Evolutionary conservation across 1,139 yeast species (phyloP).

Genomic region (Lodderomyces orthopsilosis): DNA sequence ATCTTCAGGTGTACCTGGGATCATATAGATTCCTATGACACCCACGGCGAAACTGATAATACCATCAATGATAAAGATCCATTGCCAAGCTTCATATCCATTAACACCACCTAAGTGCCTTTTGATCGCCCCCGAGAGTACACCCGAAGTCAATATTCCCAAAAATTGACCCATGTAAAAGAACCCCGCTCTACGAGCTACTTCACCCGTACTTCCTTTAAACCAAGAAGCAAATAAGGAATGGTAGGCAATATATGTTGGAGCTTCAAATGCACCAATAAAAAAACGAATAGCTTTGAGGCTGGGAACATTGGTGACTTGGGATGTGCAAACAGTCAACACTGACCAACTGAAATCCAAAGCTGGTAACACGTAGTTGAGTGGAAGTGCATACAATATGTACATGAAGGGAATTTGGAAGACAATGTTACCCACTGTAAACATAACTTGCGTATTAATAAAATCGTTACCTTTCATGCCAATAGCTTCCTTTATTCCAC

Average conservation of each 20-base stretch:
- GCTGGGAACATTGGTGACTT: slow-evolving; percentile 45
- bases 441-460: slow-evolving; percentile 58
- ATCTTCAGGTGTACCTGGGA: slow-evolving; percentile 69
- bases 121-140: slow-evolving; percentile 58
- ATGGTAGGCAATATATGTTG: slow-evolving; percentile 58
- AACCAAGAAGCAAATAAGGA: slow-evolving; percentile 64
- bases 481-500: slow-evolving; percentile 59
- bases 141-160: slow-evolving; percentile 63
- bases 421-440: slow-evolving; percentile 55
- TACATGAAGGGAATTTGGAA: slow-evolving; percentile 53
- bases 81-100: slow-evolving; percentile 62
- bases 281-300: slow-evolving; percentile 57
- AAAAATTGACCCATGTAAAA: slow-evolving; percentile 60
- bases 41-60: slow-evolving; percentile 60
- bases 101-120: slow-evolving; percentile 42
- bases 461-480: slow-evolving; percentile 65
- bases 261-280: slow-evolving; percentile 62
- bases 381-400: slow-evolving; percentile 46
- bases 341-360: slow-evolving; percentile 67
- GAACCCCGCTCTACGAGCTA: slow-evolving; percentile 58
- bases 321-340: slow-evolving; percentile 55
- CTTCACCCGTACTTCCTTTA: slow-evolving; percentile 47
- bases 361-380: slow-evolving; percentile 53
- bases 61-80: slow-evolving; percentile 72
- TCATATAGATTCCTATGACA: slow-evolving; percentile 54